phyloP scores from a whole-genome alignment of 2,329 filamentous ascomycete species.

The Hypoxylon sp. region DNA sequence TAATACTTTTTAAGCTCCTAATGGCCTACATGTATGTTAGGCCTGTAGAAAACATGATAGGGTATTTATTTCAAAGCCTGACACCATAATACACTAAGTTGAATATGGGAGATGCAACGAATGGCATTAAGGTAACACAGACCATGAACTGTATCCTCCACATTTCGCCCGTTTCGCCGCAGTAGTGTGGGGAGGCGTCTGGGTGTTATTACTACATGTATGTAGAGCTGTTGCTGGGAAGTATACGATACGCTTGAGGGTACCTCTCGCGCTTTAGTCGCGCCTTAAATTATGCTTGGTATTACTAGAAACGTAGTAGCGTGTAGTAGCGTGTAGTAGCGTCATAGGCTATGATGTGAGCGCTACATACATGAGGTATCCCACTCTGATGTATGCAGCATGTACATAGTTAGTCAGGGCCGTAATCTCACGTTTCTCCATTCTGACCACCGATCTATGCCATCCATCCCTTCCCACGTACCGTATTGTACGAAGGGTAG shows the following conservation, averaged over 20 bases:
- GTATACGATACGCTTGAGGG: constrained; percentile 41
- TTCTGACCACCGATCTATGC: constrained; percentile 20
- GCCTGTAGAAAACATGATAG: too few relatives aligned
- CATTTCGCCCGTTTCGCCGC: constrained; percentile 43
- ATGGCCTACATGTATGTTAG: too few relatives aligned
- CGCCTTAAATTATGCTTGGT: constrained; percentile 20
- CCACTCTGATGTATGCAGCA: constrained; percentile 21
- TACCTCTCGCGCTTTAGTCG: constrained; percentile 29
- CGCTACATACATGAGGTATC: constrained; percentile 11
- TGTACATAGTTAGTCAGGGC: constrained; percentile 19
- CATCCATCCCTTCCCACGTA: constrained; percentile 6
- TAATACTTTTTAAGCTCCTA: too few relatives aligned
- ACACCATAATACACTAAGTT: too few relatives aligned
- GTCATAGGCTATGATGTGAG: constrained; percentile 23
- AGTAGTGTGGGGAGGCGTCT: constrained; percentile 10
- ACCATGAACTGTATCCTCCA: constrained; percentile 37
- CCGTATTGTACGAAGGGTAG: constrained; percentile 11
- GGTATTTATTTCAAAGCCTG: too few relatives aligned
- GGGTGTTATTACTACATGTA: too few relatives aligned
- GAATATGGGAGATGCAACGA: too few relatives aligned
- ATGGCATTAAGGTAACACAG: constrained; percentile 36
- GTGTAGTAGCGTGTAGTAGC: constrained; percentile 16
- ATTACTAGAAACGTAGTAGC: constrained; percentile 22
- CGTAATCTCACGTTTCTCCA: constrained; percentile 37
- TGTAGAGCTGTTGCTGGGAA: constrained; percentile 25